Evolutionary conservation across 345 rosid genomes (phyloP).

Genomic region (Eucalyptus sp.): DNA sequence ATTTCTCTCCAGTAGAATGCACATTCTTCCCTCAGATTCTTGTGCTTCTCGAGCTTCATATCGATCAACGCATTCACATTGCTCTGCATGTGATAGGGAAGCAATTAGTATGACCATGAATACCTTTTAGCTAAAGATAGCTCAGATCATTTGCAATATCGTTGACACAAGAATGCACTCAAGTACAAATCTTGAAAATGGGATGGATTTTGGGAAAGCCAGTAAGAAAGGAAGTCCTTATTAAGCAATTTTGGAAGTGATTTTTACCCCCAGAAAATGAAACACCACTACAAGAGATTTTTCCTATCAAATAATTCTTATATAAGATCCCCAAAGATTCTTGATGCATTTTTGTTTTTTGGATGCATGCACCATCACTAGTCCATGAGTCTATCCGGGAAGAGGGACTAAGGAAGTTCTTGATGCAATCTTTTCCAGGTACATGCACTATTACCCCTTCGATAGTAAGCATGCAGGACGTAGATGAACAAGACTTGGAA

Average conservation of each 20-base stretch:
- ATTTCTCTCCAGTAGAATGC: conserved; percentile 67
- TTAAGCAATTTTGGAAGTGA: neutral
- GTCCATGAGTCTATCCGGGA: neutral
- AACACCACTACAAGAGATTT: neutral
- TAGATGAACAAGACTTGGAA: neutral
- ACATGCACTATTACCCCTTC: neutral
- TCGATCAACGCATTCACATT: conserved; percentile 75
- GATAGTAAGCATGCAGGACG: neutral
- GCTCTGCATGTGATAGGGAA: conserved; percentile 27
- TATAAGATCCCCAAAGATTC: neutral
- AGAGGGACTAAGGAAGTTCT: neutral
- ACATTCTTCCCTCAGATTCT: conserved; percentile 75
- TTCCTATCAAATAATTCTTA: neutral
- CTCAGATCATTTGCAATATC: neutral
- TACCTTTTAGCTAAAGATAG: neutral
- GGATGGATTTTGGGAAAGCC: neutral
- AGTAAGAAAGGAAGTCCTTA: neutral
- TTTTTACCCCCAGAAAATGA: neutral
- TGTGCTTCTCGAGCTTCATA: conserved; percentile 88
- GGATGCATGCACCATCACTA: neutral
- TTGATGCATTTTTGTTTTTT: neutral
- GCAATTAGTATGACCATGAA: neutral
- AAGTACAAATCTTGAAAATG: neutral
- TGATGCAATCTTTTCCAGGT: neutral
- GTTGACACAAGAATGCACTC: neutral